Evolutionary conservation across 345 rosid genomes (phyloP), one percentile per base, ranked within the genome.

Genomic region (Rhodamnia argentea): DNA sequence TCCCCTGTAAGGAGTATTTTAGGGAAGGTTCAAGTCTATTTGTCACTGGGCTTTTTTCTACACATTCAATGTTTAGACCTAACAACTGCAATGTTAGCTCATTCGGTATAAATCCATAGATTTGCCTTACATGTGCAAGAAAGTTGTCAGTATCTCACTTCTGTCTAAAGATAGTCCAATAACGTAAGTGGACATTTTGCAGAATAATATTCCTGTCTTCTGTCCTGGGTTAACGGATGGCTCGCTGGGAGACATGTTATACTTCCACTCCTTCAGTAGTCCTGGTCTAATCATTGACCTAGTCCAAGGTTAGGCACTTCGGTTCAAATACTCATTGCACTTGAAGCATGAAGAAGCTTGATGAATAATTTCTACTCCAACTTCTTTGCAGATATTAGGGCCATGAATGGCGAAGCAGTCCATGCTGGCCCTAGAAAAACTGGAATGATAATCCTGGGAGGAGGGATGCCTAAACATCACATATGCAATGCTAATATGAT

Each of bases 141-240:
- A 70, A 70, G 47, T 70, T 70, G 78, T 70, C 13, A 37, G 78
- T 70, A 70, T 70, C 78, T 37, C 47, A 4, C 26, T 70, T 70
- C 40, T 37, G 78, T 70, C 47, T 37, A 37, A 40, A 70, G 78
- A 37, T 70, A 70, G 42, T 62, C 42, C 42, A 62, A 15, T 62
- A 62, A 62, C 75, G 29, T 29, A 70, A 4, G 78, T 37, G 78
- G 47, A 37, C 47, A 37, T 70, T 87, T 84, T 94, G 86, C 93
- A 97, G 99, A 95, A 96, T 91, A 89, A 93, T 64, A 92, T 96
- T 90, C 98, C 99, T 4, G 99, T 95, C 56, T 97, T 91, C 90
- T 97, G 99, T 86, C 99, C 99, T 0, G 98, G 97, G 51, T 86
- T 95, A 88, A 97, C 98, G 24, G 99, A 97, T 93, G 99, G 99